A percentile compares a stretch with the other conserved stretches of the same genome.
Evolutionary conservation across 495 filamentous ascomycete genomes (phyloP).

Genomic region (Penicilliopsis zonata): DNA sequence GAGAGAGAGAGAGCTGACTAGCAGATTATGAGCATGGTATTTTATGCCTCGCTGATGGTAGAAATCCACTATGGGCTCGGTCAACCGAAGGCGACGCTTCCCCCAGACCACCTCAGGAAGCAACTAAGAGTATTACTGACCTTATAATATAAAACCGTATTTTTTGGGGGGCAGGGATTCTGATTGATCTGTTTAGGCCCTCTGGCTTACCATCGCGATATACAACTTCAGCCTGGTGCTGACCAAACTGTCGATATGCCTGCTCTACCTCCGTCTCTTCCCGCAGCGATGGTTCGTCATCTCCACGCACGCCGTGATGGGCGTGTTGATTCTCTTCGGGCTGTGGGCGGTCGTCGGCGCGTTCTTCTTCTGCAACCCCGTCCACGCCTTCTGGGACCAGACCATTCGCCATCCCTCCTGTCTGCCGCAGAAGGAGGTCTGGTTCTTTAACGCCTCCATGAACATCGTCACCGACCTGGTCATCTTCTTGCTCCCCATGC

Average conservation of each 20-base stretch:
- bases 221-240: slow-evolving; percentile 32
- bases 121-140: slow-evolving; percentile 9
- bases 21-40: slow-evolving; percentile 8
- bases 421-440: slow-evolving; percentile 19
- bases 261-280: slow-evolving; percentile 31
- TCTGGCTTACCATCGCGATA: slow-evolving; percentile 25
- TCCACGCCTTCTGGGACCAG: slow-evolving; percentile 17
- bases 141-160: too few species aligned
- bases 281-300: slow-evolving; percentile 14
- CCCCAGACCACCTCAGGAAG: not conserved
- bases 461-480: slow-evolving; percentile 36
- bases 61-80: slow-evolving; percentile 9
- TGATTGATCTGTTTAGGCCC: too few species aligned
- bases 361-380: slow-evolving; percentile 25
- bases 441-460: slow-evolving; percentile 30
- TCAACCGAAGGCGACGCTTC: slow-evolving; percentile 1
- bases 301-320: slow-evolving; percentile 16
- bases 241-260: slow-evolving; percentile 30
- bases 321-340: slow-evolving; percentile 18
- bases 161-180: too few species aligned
- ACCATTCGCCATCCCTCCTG: slow-evolving; percentile 9
- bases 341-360: slow-evolving; percentile 26
- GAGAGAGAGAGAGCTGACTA: not conserved
- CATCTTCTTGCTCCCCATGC: slow-evolving; percentile 37
- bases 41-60: slow-evolving; percentile 16